phyloP scores from a whole-genome alignment of 345 rosid genomes.

The sweet orange (Citrus sinensis) region DVS_A1.0 CM039166.1:25078001-25078500 shows the following conservation, averaged over 20 bases:
- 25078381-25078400: not conserved
- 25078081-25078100: conserved; percentile 46
- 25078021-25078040: conserved; percentile 22
- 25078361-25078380: not conserved
- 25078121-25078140: conserved; percentile 44
- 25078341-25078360: conserved; percentile 4
- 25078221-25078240: not conserved
- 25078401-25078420: not conserved
- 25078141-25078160: conserved; percentile 41
- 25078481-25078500: not conserved
- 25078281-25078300: conserved; percentile 33
- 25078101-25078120: conserved; percentile 41
- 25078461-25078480: not conserved
- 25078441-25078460: not conserved
- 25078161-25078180: conserved; percentile 42
- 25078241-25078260: not conserved
- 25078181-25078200: conserved; percentile 46
- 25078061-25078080: conserved; percentile 43
- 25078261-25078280: conserved; percentile 42
- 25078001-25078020: not conserved
- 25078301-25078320: conserved; percentile 51
- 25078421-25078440: not conserved
- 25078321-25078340: conserved; percentile 46
- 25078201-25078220: not conserved
- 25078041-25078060: conserved; percentile 35